Evolutionary conservation across 1,139 yeast species (phyloP), one percentile per base, ranked within the genome.

Genomic region (Debaryomyces psychrophilus): DNA sequence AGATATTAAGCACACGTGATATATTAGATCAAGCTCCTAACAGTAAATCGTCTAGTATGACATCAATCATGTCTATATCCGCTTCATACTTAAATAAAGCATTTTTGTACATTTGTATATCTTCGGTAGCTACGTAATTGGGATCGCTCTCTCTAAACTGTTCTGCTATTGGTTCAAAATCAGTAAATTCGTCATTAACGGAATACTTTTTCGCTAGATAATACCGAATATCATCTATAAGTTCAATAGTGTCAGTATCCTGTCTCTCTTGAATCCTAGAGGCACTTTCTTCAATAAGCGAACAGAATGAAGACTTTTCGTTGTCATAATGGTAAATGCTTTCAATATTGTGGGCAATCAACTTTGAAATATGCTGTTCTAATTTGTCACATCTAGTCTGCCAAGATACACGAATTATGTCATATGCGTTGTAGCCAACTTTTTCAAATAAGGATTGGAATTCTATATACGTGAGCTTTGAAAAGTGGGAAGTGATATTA

Each of bases 201-300:
- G 66, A 62, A 51, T 77, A 77, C 52, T 78, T 81, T 57, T 77
- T 75, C 2, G 76, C 65, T 45, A 87, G 62, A 53, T 83, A 85
- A 61, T 77, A 87, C 50, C 92, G 70, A 8, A 87, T 83, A 65
- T 87, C 95, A 65, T 87, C 95, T 34, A 87, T 70, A 53, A 87
- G 67, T 57, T 87, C 95, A 60, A 87, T 85, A 1, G 95, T 85
- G 64, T 87, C 95, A 0, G 88, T 84, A 48, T 81, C 87, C 55
- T 87, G 84, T 60, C 95, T 75, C 14, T 65, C 67, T 18, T 73
- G 60, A 47, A 87, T 85, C 55, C 90, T 69, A 9, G 61, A 57
- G 0, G 95, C 87, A 58, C 87, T 79, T 41, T 72, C 73, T 55
- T 40, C 41, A 11, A 73, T 63, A 14, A 72, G 51, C 1, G 40